Evolutionary conservation across 805 yeast genomes (phyloP).

Genomic region (Suhomyces sp.): DNA sequence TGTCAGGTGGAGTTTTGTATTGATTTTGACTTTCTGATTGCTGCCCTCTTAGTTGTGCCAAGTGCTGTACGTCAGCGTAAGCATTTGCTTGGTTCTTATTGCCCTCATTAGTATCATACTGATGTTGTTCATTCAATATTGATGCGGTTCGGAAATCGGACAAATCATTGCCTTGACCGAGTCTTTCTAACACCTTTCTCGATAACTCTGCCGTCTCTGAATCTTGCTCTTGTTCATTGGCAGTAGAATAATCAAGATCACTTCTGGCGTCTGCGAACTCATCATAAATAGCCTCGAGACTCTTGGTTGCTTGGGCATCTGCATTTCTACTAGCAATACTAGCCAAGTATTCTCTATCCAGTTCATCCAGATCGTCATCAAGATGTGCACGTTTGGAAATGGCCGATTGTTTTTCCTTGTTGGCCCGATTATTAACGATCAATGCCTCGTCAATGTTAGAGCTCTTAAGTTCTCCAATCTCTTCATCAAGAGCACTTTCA

Average conservation of each 20-base stretch:
- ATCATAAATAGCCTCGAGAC: no score
- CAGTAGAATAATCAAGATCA: conserved; percentile 6
- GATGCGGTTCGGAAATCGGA: no score
- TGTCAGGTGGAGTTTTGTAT: background rate
- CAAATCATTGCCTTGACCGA: background rate
- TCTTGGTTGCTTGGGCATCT: no score
- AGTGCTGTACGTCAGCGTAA: no score
- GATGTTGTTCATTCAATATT: no score
- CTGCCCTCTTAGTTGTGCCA: no score
- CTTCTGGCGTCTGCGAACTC: no score
- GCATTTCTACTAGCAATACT: no score
- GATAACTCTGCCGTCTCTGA: conserved; percentile 1
- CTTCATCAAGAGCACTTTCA: conserved; percentile 34
- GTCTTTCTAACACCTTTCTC: background rate
- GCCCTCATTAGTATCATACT: no score
- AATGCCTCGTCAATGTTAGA: conserved; percentile 14
- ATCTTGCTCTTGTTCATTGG: conserved; percentile 4
- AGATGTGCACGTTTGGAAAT: background rate
- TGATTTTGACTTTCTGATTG: conserved; percentile 1
- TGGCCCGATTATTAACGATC: background rate
- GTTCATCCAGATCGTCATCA: background rate
- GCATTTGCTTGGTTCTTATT: no score
- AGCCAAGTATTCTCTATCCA: no score
- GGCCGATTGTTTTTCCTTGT: background rate
- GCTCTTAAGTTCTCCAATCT: conserved; percentile 32